Evolutionary conservation across 345 rosid species (phyloP).

Genomic region (Capsella bursapastoris): DNA sequence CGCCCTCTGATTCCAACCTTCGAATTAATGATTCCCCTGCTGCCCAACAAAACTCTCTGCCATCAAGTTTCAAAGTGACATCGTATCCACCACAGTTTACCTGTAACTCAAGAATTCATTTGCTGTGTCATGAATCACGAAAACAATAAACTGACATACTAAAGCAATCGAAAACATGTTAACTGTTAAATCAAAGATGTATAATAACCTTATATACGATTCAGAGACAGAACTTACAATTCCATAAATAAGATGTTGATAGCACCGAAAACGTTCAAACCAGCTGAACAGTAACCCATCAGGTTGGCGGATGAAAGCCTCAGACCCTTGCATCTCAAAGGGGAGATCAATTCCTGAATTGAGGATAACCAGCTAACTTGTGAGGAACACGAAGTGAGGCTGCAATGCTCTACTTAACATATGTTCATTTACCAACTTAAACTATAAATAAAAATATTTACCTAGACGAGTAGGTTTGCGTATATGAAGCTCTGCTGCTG

Average conservation of each 20-base stretch:
- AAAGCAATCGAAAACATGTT: not conserved
- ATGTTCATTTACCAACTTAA: not conserved
- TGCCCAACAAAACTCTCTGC: slow-evolving; percentile 63
- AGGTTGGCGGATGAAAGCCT: slow-evolving; percentile 78
- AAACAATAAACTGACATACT: slow-evolving; percentile 22
- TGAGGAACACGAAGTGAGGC: slow-evolving; percentile 2
- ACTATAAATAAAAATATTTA: slow-evolving; percentile 10
- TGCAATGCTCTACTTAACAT: not conserved
- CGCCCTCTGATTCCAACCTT: slow-evolving; percentile 68
- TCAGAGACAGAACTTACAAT: slow-evolving; percentile 54
- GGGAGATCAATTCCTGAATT: slow-evolving; percentile 87
- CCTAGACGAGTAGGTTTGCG: slow-evolving; percentile 86
- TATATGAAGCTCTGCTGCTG: slow-evolving; percentile 77
- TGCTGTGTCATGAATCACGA: slow-evolving; percentile 26
- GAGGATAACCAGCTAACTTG: slow-evolving; percentile 17
- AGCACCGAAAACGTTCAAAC: slow-evolving; percentile 88
- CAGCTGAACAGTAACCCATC: slow-evolving; percentile 91
- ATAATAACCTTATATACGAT: not conserved
- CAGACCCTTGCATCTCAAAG: slow-evolving; percentile 77
- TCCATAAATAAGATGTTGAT: slow-evolving; percentile 63
- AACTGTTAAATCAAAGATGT: not conserved
- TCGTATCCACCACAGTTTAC: slow-evolving; percentile 51
- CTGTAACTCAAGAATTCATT: slow-evolving; percentile 48
- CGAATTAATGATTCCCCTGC: slow-evolving; percentile 69
- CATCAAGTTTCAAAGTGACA: slow-evolving; percentile 52